phyloP scores from a whole-genome alignment of 768 basidiomycete genomes.

The Hydnum rufescens region DNA sequence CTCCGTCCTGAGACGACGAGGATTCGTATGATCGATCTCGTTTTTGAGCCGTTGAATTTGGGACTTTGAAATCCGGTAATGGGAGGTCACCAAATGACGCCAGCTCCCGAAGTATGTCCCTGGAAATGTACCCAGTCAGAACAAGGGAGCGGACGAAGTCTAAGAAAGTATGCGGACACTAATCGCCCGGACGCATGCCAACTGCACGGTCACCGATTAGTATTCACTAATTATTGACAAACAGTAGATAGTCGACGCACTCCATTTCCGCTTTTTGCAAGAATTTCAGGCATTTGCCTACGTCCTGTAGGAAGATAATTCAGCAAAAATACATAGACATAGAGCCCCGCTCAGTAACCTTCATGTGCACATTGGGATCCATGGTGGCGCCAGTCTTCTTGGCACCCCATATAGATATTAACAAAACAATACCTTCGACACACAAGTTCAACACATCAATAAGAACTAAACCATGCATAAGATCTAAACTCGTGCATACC shows the following conservation, averaged over 20 bases:
- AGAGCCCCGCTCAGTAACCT: too few relatives aligned
- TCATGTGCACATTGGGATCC: slow-evolving; percentile 31
- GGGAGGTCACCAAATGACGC: slow-evolving; percentile 9
- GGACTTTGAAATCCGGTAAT: slow-evolving; percentile 4
- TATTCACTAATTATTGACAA: neutral
- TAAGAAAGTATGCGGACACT: slow-evolving; percentile 4
- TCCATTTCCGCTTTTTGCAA: slow-evolving; percentile 24
- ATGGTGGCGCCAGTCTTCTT: slow-evolving; percentile 26
- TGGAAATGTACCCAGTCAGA: neutral
- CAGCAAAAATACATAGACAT: neutral
- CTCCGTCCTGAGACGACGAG: neutral
- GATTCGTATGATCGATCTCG: neutral
- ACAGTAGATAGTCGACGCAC: slow-evolving; percentile 5
- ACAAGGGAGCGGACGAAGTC: neutral
- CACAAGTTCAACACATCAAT: neutral
- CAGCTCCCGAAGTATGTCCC: slow-evolving; percentile 10
- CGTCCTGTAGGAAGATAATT: slow-evolving; percentile 23
- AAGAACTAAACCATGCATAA: neutral
- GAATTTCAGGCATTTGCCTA: slow-evolving; percentile 36
- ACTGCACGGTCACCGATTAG: neutral
- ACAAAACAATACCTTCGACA: slow-evolving; percentile 30
- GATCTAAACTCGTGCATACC: slow-evolving; percentile 13
- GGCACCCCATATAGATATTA: slow-evolving; percentile 48
- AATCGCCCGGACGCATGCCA: slow-evolving; percentile 10
- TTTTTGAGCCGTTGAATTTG: neutral